Percentiles rank a stretch among this genome's conserved stretches.
Evolutionary conservation across 2,329 filamentous ascomycete species (phyloP).

Genomic region (Aureobasidium namibiae): DNA sequence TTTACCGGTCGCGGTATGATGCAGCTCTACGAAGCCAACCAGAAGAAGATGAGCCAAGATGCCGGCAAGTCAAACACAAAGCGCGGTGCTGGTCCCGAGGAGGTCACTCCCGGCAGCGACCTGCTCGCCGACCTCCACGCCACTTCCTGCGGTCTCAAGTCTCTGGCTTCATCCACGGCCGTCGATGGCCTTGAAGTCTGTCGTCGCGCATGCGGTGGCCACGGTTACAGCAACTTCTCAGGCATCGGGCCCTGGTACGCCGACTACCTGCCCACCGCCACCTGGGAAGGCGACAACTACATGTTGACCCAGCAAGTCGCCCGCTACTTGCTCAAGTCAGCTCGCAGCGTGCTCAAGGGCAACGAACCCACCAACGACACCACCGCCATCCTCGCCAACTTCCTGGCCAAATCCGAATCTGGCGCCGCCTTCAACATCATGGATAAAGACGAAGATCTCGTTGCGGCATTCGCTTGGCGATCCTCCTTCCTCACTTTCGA

Average conservation of each 20-base stretch:
- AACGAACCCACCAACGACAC: conserved; percentile 61
- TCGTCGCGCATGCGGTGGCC: conserved; percentile 67
- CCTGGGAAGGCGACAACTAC: conserved; percentile 75
- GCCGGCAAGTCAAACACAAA: conserved; percentile 34
- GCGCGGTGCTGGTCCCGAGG: conserved; percentile 59
- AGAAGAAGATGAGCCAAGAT: conserved; percentile 53
- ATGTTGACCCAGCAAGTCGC: conserved; percentile 76
- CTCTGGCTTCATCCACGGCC: conserved; percentile 61
- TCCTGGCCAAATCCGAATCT: conserved; percentile 57
- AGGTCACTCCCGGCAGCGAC: conserved; percentile 57
- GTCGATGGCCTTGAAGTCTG: conserved; percentile 68
- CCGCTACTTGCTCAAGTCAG: conserved; percentile 68
- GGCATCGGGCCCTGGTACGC: conserved; percentile 70
- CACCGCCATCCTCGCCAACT: conserved; percentile 56
- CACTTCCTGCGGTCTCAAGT: conserved; percentile 68
- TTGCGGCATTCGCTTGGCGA: conserved; percentile 68
- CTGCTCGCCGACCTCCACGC: conserved; percentile 67
- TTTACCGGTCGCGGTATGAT: conserved; percentile 75
- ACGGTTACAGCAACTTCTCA: conserved; percentile 66
- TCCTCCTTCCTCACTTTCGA: conserved; percentile 68
- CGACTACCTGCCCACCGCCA: conserved; percentile 63
- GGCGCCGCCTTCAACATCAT: conserved; percentile 69
- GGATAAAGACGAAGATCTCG: conserved; percentile 60
- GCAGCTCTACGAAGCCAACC: conserved; percentile 62
- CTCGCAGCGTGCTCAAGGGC: conserved; percentile 59